phyloP scores from a whole-genome alignment of 2,329 filamentous ascomycete species.

The Sporothrix brasiliensis region DNA sequence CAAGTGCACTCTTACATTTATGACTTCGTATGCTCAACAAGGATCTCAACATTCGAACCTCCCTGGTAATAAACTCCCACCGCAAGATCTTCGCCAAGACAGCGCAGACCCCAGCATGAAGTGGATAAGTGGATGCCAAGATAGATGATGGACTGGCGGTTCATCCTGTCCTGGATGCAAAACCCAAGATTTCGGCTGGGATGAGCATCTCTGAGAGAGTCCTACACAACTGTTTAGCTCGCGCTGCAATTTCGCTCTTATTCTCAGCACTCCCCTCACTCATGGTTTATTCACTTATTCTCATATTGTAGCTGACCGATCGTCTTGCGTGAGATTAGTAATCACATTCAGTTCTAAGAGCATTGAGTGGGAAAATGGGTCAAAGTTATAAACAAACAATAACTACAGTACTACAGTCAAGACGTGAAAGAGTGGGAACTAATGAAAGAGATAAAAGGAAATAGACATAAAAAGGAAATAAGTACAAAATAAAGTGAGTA shows the following conservation, averaged over 20 bases:
- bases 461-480: neutral
- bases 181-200: neutral
- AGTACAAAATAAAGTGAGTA: neutral
- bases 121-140: neutral
- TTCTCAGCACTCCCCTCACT: neutral
- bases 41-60: neutral
- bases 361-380: too few species aligned
- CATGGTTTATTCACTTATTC: neutral
- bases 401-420: neutral
- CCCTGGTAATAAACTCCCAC: neutral
- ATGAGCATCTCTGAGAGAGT: neutral
- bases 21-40: too few species aligned
- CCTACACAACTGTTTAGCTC: too few species aligned
- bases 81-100: constrained; percentile 19
- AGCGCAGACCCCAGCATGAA: neutral
- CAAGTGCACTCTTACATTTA: neutral
- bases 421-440: neutral
- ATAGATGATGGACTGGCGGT: constrained; percentile 4
- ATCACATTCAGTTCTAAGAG: neutral
- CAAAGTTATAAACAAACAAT: neutral
- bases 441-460: neutral
- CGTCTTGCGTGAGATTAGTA: neutral
- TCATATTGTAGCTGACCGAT: neutral
- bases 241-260: too few species aligned
- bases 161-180: neutral